Percentiles rank a stretch among this genome's conserved stretches.
Conservation (phyloP, 306 rosid genomes). For the Dryas octopetala region DNA sequence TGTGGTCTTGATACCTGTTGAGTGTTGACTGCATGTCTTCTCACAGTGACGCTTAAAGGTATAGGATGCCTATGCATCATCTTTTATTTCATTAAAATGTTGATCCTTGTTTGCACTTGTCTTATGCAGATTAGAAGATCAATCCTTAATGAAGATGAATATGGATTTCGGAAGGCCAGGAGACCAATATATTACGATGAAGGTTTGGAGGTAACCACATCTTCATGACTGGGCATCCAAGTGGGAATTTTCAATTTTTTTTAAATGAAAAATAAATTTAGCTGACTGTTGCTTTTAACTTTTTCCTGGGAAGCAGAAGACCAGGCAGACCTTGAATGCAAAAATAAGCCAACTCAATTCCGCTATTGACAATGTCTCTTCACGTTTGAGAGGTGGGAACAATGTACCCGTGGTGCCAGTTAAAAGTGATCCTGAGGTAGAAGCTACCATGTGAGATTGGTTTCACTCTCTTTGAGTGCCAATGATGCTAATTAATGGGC, state of each 20-base stretch:
- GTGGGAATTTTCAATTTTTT: not conserved
- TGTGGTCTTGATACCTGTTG: not conserved
- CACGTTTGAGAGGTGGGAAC: slow-evolving; percentile 89
- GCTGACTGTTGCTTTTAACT: slow-evolving; percentile 5
- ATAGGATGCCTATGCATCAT: not conserved
- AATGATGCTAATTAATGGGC: slow-evolving; percentile 20
- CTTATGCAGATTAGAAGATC: slow-evolving; percentile 77
- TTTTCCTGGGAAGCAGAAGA: slow-evolving; percentile 52
- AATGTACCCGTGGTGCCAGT: slow-evolving; percentile 49
- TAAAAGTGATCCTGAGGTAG: slow-evolving; percentile 74
- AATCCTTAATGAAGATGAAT: slow-evolving; percentile 76
- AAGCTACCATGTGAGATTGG: slow-evolving; percentile 58
- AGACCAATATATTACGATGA: slow-evolving; percentile 85
- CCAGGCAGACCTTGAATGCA: slow-evolving; percentile 74
- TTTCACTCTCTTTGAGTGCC: slow-evolving; percentile 17
- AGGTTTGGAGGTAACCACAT: slow-evolving; percentile 76
- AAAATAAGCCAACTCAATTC: slow-evolving; percentile 88
- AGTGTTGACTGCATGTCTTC: not conserved
- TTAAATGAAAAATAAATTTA: not conserved
- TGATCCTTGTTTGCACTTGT: slow-evolving; percentile 15
- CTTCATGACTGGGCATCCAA: slow-evolving; percentile 8
- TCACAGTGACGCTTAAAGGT: not conserved
- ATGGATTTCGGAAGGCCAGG: slow-evolving; percentile 82
- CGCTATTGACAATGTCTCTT: slow-evolving; percentile 92
- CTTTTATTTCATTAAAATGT: slow-evolving; percentile 14